Percentiles rank a stretch among this genome's conserved stretches.
phyloP scores from a whole-genome alignment of 73 alveolate species.

The Stentor roeselii region DNA sequence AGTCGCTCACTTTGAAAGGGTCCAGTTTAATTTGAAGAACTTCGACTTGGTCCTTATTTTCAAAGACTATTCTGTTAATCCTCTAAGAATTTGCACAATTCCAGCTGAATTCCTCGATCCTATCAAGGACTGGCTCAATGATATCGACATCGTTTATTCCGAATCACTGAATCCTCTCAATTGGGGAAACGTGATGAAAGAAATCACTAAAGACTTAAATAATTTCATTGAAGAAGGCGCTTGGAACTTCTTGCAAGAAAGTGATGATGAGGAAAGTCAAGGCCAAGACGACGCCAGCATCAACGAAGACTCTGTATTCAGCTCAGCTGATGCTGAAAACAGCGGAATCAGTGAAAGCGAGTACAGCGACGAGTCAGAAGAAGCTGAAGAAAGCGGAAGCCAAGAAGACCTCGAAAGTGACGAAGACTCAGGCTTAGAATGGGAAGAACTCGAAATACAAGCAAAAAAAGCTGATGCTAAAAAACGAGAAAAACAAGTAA shows the following conservation, averaged over 20 bases:
- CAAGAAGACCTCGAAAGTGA: slow-evolving; percentile 77
- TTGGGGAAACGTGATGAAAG: slow-evolving; percentile 73
- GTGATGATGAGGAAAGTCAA: slow-evolving; percentile 24
- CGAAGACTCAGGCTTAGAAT: slow-evolving; percentile 73
- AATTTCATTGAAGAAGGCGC: slow-evolving; percentile 83
- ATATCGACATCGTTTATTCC: slow-evolving; percentile 73
- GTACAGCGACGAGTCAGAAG: slow-evolving; percentile 64
- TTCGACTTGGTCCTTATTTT: slow-evolving; percentile 89
- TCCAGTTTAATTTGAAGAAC: slow-evolving; percentile 80
- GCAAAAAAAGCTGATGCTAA: slow-evolving; percentile 77
- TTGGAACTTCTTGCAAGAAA: slow-evolving; percentile 85
- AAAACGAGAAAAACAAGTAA: slow-evolving; percentile 44
- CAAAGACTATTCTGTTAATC: slow-evolving; percentile 74
- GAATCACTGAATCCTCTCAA: slow-evolving; percentile 81
- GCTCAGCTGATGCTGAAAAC: slow-evolving; percentile 56
- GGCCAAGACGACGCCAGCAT: not conserved
- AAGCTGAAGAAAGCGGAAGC: slow-evolving; percentile 68
- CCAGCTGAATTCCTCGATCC: slow-evolving; percentile 82
- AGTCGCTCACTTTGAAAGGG: slow-evolving; percentile 86
- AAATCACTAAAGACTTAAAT: slow-evolving; percentile 72
- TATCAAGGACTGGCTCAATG: slow-evolving; percentile 80
- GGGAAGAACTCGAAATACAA: slow-evolving; percentile 79
- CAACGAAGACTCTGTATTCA: slow-evolving; percentile 49
- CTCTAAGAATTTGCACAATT: slow-evolving; percentile 76
- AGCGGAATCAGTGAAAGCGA: slow-evolving; percentile 71